These are phyloP conservation scores for Trypanosomatidae sp. DNA, from an alignment of 208 protist species.

Conservation along the genomic window DNA sequence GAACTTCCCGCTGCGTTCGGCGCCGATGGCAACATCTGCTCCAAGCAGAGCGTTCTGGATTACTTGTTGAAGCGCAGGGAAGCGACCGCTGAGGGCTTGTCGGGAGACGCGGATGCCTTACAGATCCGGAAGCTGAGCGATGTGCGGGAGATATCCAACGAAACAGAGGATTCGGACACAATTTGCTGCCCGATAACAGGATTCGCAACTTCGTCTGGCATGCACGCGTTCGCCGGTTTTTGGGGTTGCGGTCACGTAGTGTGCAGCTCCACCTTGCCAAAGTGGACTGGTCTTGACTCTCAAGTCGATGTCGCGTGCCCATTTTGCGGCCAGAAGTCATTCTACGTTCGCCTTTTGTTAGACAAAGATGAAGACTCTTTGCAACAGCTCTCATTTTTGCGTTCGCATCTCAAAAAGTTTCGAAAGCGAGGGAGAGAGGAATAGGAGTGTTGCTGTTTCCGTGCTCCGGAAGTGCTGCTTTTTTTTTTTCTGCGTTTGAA, in stretches of 20 bases:
- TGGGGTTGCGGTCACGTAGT: constrained; percentile 84
- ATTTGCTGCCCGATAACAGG: constrained; percentile 68
- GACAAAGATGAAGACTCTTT: no score
- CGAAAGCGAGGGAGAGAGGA: no score
- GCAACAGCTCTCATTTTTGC: no score
- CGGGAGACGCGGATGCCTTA: background rate
- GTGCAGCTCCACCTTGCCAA: constrained; percentile 23
- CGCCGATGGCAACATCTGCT: constrained; percentile 57
- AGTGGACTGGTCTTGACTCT: constrained; percentile 5
- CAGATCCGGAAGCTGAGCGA: constrained; percentile 46
- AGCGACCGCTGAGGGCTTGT: background rate
- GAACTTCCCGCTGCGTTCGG: constrained; percentile 69
- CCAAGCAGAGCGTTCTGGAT: constrained; percentile 65
- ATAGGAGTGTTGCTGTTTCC: no score
- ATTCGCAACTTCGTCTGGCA: constrained; percentile 42
- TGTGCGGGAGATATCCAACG: constrained; percentile 55
- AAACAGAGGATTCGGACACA: constrained; percentile 18
- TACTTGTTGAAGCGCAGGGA: constrained; percentile 39
- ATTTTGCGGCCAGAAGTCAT: constrained; percentile 35
- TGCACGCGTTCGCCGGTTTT: constrained; percentile 67
- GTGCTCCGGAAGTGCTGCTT: no score
- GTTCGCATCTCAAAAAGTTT: no score
- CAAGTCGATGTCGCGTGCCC: constrained; percentile 30
- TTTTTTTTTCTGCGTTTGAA: no score
- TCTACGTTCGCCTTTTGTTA: constrained; percentile 47